A percentile compares a stretch with the other conserved stretches of the same genome.
Evolutionary conservation across 164 flowering plant species (phyloP).

Genomic region (Liriodendron chinense): DNA sequence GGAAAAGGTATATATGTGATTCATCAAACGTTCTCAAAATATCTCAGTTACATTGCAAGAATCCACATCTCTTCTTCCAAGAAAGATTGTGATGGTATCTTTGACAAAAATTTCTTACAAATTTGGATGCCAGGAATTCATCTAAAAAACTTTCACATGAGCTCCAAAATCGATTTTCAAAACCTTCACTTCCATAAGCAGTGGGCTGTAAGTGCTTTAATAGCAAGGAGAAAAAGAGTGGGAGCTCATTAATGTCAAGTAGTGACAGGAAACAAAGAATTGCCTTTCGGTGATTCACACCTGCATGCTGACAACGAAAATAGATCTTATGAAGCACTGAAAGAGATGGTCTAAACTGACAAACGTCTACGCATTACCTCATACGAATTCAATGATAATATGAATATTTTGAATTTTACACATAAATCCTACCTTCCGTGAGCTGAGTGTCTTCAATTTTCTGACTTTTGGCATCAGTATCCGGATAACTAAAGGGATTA

Average conservation of each 20-base stretch:
- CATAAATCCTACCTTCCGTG: slow-evolving; percentile 59
- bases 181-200: slow-evolving; percentile 27
- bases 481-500: slow-evolving; percentile 66
- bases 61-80: slow-evolving; percentile 75
- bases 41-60: slow-evolving; percentile 85
- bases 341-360: neutral
- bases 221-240: slow-evolving; percentile 61
- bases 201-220: slow-evolving; percentile 50
- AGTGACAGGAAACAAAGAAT: slow-evolving; percentile 77
- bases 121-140: slow-evolving; percentile 29
- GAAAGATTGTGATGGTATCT: slow-evolving; percentile 45
- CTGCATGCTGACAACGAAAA: slow-evolving; percentile 53
- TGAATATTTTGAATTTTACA: neutral
- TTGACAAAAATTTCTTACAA: slow-evolving; percentile 42
- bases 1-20: slow-evolving; percentile 60
- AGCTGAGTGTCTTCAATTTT: slow-evolving; percentile 58
- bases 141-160: slow-evolving; percentile 19
- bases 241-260: slow-evolving; percentile 72
- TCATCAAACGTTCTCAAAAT: slow-evolving; percentile 75
- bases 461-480: slow-evolving; percentile 81
- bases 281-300: slow-evolving; percentile 70
- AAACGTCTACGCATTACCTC: neutral
- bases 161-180: slow-evolving; percentile 32
- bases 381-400: neutral
- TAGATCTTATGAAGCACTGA: neutral